Evolutionary conservation across 495 filamentous ascomycete genomes (phyloP), one percentile per base, ranked within the genome.

Genomic region (Wilcoxina mikolae): DNA sequence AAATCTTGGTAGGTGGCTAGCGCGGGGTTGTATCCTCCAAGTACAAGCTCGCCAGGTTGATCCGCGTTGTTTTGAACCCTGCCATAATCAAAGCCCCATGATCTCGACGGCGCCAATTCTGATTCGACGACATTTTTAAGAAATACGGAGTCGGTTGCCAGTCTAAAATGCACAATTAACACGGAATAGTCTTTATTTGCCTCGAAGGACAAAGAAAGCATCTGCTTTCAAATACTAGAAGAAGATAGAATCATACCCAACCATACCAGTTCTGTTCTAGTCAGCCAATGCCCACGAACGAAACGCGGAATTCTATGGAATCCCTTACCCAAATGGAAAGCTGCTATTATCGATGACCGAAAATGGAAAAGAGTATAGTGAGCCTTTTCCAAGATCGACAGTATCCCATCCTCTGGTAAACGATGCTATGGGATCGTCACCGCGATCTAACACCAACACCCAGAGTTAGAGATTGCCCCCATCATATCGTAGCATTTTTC

Each of bases 281-380:
- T 47, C 27, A 28, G 28, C 38, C 26, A 43, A 23, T 4, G 31
- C 58, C 15, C 38, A 20, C 42, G 25, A 51, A 44, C 11, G 25
- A 29, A 27, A 20, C 3, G 23, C 18, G 18, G 45, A 51, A 28
- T n/a, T 7, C 33, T 23, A 43, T 29, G 23, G 39, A 5, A 49
- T n/a, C n/a, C 22, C 50, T n/a, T 56, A 63, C 60, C 61, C 60
- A 20, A 64, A 64, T 0, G 61, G 61, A 57, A 64, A 64, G 22
- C 26, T 39, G 1, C 28, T 18, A 33, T 60, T 53, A 12, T 60
- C 28, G 15, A 64, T 28, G 22, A 58, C 45, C 1, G 60, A 60
- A 26, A 64, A 54, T 4, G 61, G 61, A 22, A 39, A 64, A 2
- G 51, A 33, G 5, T 23, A 4, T 11, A 52, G 28, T n/a, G 20